Percentiles rank a stretch among this genome's conserved stretches.
phyloP scores from a whole-genome alignment of 805 yeast genomes.

The Lachancea dasiensis region DNA sequence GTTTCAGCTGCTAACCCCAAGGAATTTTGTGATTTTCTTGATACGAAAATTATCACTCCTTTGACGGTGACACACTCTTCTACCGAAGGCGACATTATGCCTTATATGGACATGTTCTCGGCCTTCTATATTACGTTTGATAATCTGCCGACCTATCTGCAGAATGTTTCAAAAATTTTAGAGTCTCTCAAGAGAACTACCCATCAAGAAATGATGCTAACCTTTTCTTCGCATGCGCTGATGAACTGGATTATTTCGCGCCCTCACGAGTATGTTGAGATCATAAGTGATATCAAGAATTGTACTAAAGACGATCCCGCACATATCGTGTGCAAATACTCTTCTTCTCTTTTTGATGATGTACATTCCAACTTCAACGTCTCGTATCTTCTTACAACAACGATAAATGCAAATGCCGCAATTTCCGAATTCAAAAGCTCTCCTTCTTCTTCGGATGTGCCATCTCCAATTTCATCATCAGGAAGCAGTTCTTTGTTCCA shows the following conservation, averaged over 20 bases:
- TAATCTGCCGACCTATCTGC: constrained; percentile 35
- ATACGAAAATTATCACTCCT: constrained; percentile 18
- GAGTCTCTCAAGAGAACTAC: constrained; percentile 37
- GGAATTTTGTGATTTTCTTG: constrained; percentile 36
- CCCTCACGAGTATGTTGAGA: constrained; percentile 39
- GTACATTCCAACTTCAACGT: constrained; percentile 23
- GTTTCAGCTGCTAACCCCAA: constrained; percentile 46
- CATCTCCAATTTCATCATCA: constrained; percentile 6
- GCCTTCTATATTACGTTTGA: constrained; percentile 37
- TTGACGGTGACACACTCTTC: constrained; percentile 31
- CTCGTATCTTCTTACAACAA: constrained; percentile 14
- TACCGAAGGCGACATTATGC: constrained; percentile 36
- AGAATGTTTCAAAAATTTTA: constrained; percentile 35
- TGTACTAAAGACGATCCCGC: constrained; percentile 11
- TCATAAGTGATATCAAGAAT: constrained; percentile 2
- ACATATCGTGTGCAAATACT: constrained; percentile 13
- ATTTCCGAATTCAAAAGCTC: constrained; percentile 7
- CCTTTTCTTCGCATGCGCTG: constrained; percentile 42
- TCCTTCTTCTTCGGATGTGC: constrained; percentile 4
- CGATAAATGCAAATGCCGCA: constrained; percentile 7
- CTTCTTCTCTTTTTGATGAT: constrained; percentile 23
- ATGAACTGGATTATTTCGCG: constrained; percentile 46
- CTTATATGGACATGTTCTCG: constrained; percentile 42
- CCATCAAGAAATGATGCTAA: constrained; percentile 41
- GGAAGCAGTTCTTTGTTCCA: constrained; percentile 4